Conservation (phyloP, 1,284 basidiomycete species). For the Ustilago cynodontis region DNA sequence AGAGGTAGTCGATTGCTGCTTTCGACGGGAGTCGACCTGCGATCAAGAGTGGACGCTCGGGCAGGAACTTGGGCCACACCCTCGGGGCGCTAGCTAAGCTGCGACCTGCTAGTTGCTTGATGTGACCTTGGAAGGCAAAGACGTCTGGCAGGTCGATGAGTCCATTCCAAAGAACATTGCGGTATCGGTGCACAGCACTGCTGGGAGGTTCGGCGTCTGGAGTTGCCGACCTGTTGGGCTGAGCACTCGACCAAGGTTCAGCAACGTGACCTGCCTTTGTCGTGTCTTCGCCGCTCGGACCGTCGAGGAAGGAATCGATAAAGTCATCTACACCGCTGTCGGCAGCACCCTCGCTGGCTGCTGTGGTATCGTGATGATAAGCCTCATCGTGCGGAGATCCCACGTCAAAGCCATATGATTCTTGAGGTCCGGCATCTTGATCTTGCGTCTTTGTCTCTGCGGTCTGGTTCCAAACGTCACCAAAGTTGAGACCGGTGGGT, state of each 20-base stretch:
- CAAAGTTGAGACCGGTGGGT: conserved; percentile 33
- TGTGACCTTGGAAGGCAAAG: conserved; percentile 60
- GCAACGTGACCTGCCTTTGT: background rate
- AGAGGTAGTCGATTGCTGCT: conserved; percentile 63
- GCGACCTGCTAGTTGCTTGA: conserved; percentile 60
- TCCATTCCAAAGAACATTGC: conserved; percentile 62
- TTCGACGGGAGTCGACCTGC: conserved; percentile 65
- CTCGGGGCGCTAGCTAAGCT: conserved; percentile 23
- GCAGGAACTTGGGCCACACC: conserved; percentile 53
- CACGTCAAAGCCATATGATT: conserved; percentile 33
- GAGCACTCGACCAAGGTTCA: background rate
- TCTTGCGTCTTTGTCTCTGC: conserved; percentile 9
- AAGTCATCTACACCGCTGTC: conserved; percentile 53
- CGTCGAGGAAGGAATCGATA: conserved; percentile 62
- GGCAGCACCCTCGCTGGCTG: conserved; percentile 3
- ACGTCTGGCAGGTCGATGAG: conserved; percentile 67
- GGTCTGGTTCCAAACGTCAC: conserved; percentile 28
- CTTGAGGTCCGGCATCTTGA: conserved; percentile 11
- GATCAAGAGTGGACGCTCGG: conserved; percentile 49
- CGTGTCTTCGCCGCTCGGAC: conserved; percentile 10
- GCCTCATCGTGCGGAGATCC: conserved; percentile 21
- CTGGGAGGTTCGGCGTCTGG: conserved; percentile 35
- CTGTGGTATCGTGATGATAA: conserved; percentile 8
- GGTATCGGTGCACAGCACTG: conserved; percentile 31
- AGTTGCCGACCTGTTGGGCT: conserved; percentile 31